Evolutionary conservation across 2,329 filamentous ascomycete species (phyloP).

Genomic region (Harringtonia aguacate): DNA sequence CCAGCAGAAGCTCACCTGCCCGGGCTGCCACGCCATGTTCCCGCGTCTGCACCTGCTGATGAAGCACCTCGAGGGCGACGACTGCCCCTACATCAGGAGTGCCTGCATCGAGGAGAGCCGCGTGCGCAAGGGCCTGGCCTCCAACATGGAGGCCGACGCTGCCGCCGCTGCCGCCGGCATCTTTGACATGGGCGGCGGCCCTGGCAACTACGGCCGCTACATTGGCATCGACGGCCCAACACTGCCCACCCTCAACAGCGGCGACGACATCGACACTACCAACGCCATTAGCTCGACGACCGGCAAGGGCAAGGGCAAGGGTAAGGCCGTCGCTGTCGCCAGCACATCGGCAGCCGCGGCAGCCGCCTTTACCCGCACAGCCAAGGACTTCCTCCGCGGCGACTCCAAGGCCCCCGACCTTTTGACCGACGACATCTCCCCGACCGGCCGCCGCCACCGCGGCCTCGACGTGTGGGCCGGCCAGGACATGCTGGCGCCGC

Average conservation of each 20-base stretch:
- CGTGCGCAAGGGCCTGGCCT: conserved; percentile 18
- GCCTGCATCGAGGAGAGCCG: conserved; percentile 3
- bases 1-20: conserved; percentile 31
- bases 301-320: background rate
- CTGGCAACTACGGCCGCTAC: conserved; percentile 10
- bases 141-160: conserved; percentile 15
- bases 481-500: conserved; percentile 6
- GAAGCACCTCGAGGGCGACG: conserved; percentile 31
- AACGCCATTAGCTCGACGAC: background rate
- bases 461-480: conserved; percentile 7
- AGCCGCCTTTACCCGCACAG: background rate
- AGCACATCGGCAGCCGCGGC: background rate
- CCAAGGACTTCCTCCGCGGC: conserved; percentile 12
- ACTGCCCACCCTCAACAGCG: background rate
- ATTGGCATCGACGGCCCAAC: conserved; percentile 11
- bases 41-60: conserved; percentile 26
- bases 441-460: background rate
- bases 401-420: conserved; percentile 11
- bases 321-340: background rate
- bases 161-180: conserved; percentile 5
- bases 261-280: background rate
- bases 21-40: conserved; percentile 32
- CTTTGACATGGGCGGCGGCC: conserved; percentile 5
- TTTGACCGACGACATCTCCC: conserved; percentile 10
- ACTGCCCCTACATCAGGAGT: conserved; percentile 25